Evolutionary conservation across 306 rosid species (phyloP), one percentile per base, ranked within the genome.

Genomic region (Prunus campanulata): DNA sequence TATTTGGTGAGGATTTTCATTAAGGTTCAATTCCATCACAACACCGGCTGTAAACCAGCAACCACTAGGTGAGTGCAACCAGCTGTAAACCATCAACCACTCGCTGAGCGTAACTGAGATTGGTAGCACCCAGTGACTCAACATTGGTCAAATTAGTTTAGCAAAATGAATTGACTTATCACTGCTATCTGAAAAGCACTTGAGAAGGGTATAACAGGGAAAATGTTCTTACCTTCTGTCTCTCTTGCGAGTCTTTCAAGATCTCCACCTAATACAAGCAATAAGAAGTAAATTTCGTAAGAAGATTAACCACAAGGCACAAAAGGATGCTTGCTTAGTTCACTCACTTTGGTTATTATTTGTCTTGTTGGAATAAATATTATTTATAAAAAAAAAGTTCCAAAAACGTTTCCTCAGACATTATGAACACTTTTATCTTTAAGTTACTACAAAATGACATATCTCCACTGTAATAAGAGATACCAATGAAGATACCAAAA

Each of bases 161-260:
- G 25, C 56, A 70, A 80, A 67, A 4, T 59, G 46, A 49, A 35
- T 49, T 60, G 19, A 35, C 22, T 19, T 64, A 35, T 51, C 47
- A 29, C 42, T 55, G 77, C 13, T 65, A 72, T 35, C 18, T 25
- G 56, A 30, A 39, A 67, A 22, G 22, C 32, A 46, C 57, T 65
- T 55, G 27, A 14, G 20, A 52, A 74, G 68, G 60, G 60, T 68
- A 66, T 8, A 50, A 56, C 19, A 54, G 48, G 51, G 65, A 71
- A 72, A 24, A 32, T 20, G 25, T 50, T 60, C 29, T 61, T 80
- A 90, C 97, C 97, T 86, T 90, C 98, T 1, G 98, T 95, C 71
- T 90, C 96, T 69, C 74, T 86, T 74, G 87, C 97, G 57, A 95
- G 97, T 75, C 80, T 88, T 72, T 92, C 97, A 66, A 95, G 78